Evolutionary conservation across 108 stramenopile genomes (phyloP).

Genomic region (Cyclotella sp.): DNA sequence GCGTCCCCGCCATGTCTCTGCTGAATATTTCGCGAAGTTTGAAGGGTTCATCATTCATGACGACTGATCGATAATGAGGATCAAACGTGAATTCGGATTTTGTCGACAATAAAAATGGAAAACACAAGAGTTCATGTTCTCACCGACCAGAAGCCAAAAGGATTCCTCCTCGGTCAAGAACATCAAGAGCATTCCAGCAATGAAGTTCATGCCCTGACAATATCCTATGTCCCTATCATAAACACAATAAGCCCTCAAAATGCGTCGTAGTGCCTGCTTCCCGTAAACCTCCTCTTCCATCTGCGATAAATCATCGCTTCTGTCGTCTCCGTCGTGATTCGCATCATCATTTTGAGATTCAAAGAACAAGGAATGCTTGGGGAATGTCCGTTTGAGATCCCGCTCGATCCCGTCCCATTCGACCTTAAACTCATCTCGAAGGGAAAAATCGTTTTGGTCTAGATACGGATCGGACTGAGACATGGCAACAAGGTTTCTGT

Average conservation of each 20-base stretch:
- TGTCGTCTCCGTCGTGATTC: constrained; percentile 8
- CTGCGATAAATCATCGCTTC: neutral
- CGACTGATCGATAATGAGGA: constrained; percentile 20
- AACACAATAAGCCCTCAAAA: constrained; percentile 81
- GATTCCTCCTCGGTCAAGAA: constrained; percentile 82
- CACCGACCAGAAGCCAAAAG: constrained; percentile 83
- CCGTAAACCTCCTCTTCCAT: constrained; percentile 5
- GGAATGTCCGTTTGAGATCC: constrained; percentile 90
- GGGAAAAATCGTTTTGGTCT: neutral
- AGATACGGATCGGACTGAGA: neutral
- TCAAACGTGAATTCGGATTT: neutral
- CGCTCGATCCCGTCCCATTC: constrained; percentile 77
- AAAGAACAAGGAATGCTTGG: constrained; percentile 81
- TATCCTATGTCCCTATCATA: constrained; percentile 92
- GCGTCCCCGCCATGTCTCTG: constrained; percentile 78
- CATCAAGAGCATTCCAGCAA: constrained; percentile 89
- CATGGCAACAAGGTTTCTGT: constrained; percentile 9
- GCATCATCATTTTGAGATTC: constrained; percentile 12
- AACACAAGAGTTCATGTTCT: too few species aligned
- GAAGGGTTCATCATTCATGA: constrained; percentile 82
- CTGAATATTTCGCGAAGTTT: constrained; percentile 75
- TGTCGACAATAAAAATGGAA: too few species aligned
- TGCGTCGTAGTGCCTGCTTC: constrained; percentile 61
- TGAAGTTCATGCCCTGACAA: constrained; percentile 97
- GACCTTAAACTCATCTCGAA: neutral